phyloP scores from a whole-genome alignment of 129 eudicot species.

The Daucus carota region DH1_v3.0 NC_030386.2:34513501-34514000 shows the following conservation, averaged over 20 bases:
- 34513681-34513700: not conserved
- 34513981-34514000: conserved; percentile 67
- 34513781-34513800: conserved; percentile 74
- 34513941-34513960: conserved; percentile 93
- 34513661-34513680: not conserved
- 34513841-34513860: conserved; percentile 86
- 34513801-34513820: conserved; percentile 83
- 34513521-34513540: conserved; percentile 73
- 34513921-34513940: conserved; percentile 85
- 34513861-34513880: conserved; percentile 96
- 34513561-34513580: conserved; percentile 65
- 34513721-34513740: conserved; percentile 57
- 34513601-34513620: conserved; percentile 69
- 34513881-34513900: conserved; percentile 77
- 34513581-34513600: conserved; percentile 71
- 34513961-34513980: conserved; percentile 85
- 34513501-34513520: conserved; percentile 77
- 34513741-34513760: conserved; percentile 54
- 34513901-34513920: conserved; percentile 49
- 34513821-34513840: conserved; percentile 63
- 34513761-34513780: conserved; percentile 59
- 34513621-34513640: conserved; percentile 33
- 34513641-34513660: conserved; percentile 58
- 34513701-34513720: conserved; percentile 8
- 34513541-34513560: conserved; percentile 59